Evolutionary conservation across 2,329 filamentous ascomycete species (phyloP), one percentile per base, ranked within the genome.

Genomic region (Epichloe festucae): DNA sequence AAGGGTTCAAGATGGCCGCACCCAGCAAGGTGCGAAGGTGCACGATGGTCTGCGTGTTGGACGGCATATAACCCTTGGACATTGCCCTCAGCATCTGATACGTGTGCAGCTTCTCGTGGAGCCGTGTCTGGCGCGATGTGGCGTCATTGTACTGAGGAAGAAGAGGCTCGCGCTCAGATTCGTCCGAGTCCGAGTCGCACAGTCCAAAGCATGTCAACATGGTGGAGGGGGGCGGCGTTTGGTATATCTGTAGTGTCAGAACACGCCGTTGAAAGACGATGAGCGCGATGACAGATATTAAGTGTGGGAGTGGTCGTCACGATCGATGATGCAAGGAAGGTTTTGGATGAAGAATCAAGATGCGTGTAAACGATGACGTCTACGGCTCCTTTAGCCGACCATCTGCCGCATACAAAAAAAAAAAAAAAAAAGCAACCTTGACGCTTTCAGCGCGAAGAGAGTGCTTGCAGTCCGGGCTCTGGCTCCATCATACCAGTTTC

Each of bases 71-170:
- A 5, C 91, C 91, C 61, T 87, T 80, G 1, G 79, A 79, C 10
- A 96, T 66, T 51, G 91, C 91, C 50, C 87, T 79, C 31, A 89
- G 65, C 85, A 95, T 95, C 73, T 95, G 89, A 64, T 95, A 96
- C 27, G 84, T 84, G 69, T 95, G 91, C 54, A 97, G 78, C 74
- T 95, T 96, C 67, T 91, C 82, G 62, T 91, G 87, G 53, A 95
- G 76, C 60, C 82, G 75, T 46, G 82, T 76, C 75, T 95, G 87
- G 50, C 90, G 72, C 35, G 75, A 70, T 1, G 90, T 95, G 61
- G 93, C 87, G 66, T 94, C 85, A 60, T 82, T 75, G 73, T 93
- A 93, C 60, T 82, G 84, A 53, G 89, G 87, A 47, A 95, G 81
- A 52, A 95, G 76, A 55, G 89, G 89, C 62, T 89, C 75, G 49